Evolutionary conservation across 2,329 filamentous ascomycete species (phyloP).

Genomic region (Parascedosporium putredinis): DNA sequence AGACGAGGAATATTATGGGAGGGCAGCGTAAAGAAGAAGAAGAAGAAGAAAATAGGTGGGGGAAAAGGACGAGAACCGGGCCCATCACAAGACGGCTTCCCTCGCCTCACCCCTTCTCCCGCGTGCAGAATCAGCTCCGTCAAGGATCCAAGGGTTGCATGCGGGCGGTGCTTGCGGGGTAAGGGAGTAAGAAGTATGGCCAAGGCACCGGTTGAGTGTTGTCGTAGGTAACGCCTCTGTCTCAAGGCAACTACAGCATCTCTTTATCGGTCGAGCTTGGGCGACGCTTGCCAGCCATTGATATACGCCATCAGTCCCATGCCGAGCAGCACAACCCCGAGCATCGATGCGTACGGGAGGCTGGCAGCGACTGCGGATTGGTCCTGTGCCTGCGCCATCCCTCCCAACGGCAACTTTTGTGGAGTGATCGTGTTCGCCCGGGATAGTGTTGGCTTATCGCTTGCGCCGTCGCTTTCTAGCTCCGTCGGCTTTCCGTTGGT

Average conservation of each 20-base stretch:
- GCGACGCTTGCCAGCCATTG: slow-evolving; percentile 62
- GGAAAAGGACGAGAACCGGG: too few species aligned
- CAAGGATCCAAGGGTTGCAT: too few species aligned
- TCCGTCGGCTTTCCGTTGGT: neutral
- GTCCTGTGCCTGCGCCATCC: slow-evolving; percentile 6
- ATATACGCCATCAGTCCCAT: slow-evolving; percentile 81
- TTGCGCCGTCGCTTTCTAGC: slow-evolving; percentile 20
- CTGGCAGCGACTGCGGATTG: slow-evolving; percentile 34
- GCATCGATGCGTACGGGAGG: slow-evolving; percentile 69
- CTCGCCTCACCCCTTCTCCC: too few species aligned
- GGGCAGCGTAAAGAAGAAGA: neutral
- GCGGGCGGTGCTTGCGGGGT: too few species aligned
- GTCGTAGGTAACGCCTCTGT: too few species aligned
- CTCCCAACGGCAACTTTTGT: slow-evolving; percentile 15
- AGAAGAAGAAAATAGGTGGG: neutral
- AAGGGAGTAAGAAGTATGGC: too few species aligned
- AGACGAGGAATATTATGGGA: neutral
- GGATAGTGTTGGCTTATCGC: slow-evolving; percentile 30
- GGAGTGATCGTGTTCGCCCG: slow-evolving; percentile 40
- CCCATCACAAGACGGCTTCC: too few species aligned
- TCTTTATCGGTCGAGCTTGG: slow-evolving; percentile 15
- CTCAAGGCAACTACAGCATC: too few species aligned
- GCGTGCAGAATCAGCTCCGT: too few species aligned
- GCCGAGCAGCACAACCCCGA: slow-evolving; percentile 70
- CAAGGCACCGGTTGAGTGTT: too few species aligned